A percentile compares a stretch with the other conserved stretches of the same genome.
These are phyloP conservation scores for Aspergillus sojae DNA, from an alignment of 2,329 filamentous ascomycete genomes.

Conservation along the genomic window DNA sequence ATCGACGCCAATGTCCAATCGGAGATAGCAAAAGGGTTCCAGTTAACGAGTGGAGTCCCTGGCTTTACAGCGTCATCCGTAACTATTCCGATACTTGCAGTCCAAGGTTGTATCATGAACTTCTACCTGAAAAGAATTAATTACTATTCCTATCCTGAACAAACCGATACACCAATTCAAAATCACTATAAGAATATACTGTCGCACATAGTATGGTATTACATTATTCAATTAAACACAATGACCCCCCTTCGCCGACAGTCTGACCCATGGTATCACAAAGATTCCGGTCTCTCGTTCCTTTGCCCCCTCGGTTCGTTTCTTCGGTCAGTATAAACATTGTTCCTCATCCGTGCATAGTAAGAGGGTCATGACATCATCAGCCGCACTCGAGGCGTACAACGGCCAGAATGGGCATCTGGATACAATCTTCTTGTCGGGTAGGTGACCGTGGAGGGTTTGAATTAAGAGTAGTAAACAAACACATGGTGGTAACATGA, in stretches of 20 bases:
- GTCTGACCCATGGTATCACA: slow-evolving; percentile 4
- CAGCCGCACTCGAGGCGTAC: neutral
- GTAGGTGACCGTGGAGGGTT: slow-evolving; percentile 1
- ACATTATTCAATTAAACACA: slow-evolving; percentile 19
- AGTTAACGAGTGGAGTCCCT: too few relatives aligned
- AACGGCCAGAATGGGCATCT: neutral
- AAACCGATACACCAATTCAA: slow-evolving; percentile 4
- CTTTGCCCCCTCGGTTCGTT: neutral
- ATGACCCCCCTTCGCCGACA: slow-evolving; percentile 2
- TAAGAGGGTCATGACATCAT: slow-evolving; percentile 11
- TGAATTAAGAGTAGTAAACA: slow-evolving; percentile 4
- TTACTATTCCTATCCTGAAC: slow-evolving; percentile 12
- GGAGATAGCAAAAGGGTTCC: too few relatives aligned
- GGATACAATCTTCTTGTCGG: slow-evolving; percentile 4
- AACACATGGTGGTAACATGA: slow-evolving; percentile 6
- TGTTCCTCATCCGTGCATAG: slow-evolving; percentile 2
- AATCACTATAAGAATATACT: slow-evolving; percentile 14
- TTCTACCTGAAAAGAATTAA: slow-evolving; percentile 3
- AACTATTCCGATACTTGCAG: too few relatives aligned
- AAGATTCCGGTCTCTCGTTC: neutral
- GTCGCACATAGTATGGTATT: slow-evolving; percentile 20
- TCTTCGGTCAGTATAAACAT: neutral
- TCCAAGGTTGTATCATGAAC: too few relatives aligned
- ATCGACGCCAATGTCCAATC: too few relatives aligned
- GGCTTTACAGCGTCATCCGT: too few relatives aligned